Base-by-base conservation (phyloP, 2,329 filamentous ascomycete species). In the Calonectria montana region DNA sequence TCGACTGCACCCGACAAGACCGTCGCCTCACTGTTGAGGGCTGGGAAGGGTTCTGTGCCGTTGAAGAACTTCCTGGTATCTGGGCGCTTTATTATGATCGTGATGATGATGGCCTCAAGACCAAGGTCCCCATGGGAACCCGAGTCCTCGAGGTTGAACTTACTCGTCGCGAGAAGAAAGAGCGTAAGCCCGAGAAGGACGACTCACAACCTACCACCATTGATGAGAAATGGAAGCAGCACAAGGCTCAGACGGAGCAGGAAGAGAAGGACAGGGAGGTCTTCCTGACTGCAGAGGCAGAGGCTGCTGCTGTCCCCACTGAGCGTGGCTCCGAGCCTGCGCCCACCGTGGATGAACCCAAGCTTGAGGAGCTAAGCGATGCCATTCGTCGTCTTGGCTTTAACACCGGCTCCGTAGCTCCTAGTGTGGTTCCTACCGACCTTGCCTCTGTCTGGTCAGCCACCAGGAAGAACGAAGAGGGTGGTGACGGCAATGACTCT, bases 101-200 rank as follows among this genome's bases (percentile, higher is more conserved):
- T 9, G 87, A 88, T 50, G 85, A 86, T 25, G 83, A 89, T 70
- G 82, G 83, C 1, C 74, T 89, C 31, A 79, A 74, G 53, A 80
- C 78, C 1, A 90, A 88, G 75, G 80, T 90, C 4, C 82, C 84
- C 0, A 79, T 82, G 62, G 87, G 86, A 2, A 87, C 84, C 3
- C 82, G 86, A 15, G 86, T 91, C 0, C 82, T 91, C 8, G 90
- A 91, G 65, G 80, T 92, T 3, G 89, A 91, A 77, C 79, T 91
- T 27, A 82, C 82, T 2, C 83, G 89, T 13, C 86, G 86, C 23
- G 90, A 91, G 77, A 87, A 80, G 69, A 80, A 80, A 65, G 78
- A 78, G 35, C 76, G 74, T 23, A 79, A 79, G 70, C 77, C 77
- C 21, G 74, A 68, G 25, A 67, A 71, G n/a, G 72, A 80, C 2